Base-by-base conservation (phyloP, 208 protist species). In the Leishmania turanica region DNA sequence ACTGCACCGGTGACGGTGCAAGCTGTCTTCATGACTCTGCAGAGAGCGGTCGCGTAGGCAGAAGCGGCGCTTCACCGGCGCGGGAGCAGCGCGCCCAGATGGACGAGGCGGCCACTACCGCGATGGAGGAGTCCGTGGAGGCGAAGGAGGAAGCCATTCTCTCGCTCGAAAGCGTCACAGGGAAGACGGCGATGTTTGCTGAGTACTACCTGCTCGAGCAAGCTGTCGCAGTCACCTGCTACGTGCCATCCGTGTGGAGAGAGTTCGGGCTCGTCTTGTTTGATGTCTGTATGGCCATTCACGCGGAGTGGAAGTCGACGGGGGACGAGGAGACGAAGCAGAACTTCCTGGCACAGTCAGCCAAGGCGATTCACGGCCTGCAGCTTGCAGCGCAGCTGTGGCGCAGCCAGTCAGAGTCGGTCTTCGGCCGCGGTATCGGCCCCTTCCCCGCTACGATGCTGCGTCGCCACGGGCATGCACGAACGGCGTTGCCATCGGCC, bases 201-300 rank as follows among this genome's bases (percentile, higher is more conserved):
- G 94, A 97, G 87, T 97, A 97, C 81, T 92, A 90, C 87, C 82
- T 94, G 54, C 82, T 96, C 31, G 94, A 97, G 84, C 90, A 95
- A 80, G 87, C 89, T 80, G 90, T 97, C 65, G 80, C 83, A 8
- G 80, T 89, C 45, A 89, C 90, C 37, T 73, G 77, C 54, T 80
- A 85, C 58, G 75, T 92, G 24, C 88, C 94, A 4, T 89, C 94
- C 21, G 87, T 94, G 45, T 97, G 94, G 94, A 87, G 92, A 37
- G 94, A 97, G 87, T 96, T 97, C 78, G 92, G 92, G 27, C 86
- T 96, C 27, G 78, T 96, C 27, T 85, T 97, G 17, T 97, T 97
- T 74, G 94, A 97, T 71, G 82, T 97, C 1, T 96, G 94, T 75
- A 84, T 95, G 82, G 92, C 94, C 27, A 97, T 97, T 49, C 87